Percentiles rank a stretch among this genome's conserved stretches.
phyloP scores from a whole-genome alignment of 1,284 basidiomycete species.

The Puccinia sorghi region DNA sequence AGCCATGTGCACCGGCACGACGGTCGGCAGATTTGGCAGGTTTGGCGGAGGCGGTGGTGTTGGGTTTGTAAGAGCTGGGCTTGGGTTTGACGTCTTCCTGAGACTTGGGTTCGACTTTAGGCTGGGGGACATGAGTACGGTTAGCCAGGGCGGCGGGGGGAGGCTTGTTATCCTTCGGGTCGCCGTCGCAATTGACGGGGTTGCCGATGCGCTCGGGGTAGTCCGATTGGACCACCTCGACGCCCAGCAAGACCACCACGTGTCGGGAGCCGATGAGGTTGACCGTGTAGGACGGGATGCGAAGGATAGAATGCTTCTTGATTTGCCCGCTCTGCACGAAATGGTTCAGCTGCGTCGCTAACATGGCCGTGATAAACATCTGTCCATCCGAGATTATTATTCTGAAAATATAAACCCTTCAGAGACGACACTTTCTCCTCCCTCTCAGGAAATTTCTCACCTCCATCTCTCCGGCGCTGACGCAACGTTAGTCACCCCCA shows the following conservation, averaged over 20 bases:
- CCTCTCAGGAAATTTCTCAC: not conserved
- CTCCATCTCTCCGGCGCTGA: conserved; percentile 42
- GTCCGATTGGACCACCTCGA: conserved; percentile 65
- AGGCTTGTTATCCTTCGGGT: conserved; percentile 49
- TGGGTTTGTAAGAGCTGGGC: conserved; percentile 52
- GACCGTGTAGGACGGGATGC: conserved; percentile 75
- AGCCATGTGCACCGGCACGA: conserved; percentile 55
- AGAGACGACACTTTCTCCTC: too few relatives aligned
- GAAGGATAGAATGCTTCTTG: conserved; percentile 71
- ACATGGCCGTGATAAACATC: conserved; percentile 86
- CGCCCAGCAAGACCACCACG: conserved; percentile 78
- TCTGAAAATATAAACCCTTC: conserved; percentile 53
- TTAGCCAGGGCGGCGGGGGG: conserved; percentile 52
- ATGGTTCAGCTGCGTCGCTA: conserved; percentile 84
- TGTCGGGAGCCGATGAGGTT: conserved; percentile 70
- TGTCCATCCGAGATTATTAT: conserved; percentile 69
- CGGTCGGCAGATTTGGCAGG: conserved; percentile 54
- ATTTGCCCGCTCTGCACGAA: conserved; percentile 72
- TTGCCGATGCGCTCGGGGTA: conserved; percentile 73
- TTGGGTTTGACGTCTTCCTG: conserved; percentile 52
- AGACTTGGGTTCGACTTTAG: conserved; percentile 54
- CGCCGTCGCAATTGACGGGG: conserved; percentile 63
- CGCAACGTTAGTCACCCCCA: conserved; percentile 59
- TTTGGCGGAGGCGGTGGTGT: conserved; percentile 55
- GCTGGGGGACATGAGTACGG: conserved; percentile 54